Evolutionary conservation across 164 flowering plant genomes (phyloP), one percentile per base, ranked within the genome.

Genomic region (Pachysandra terminalis): DNA sequence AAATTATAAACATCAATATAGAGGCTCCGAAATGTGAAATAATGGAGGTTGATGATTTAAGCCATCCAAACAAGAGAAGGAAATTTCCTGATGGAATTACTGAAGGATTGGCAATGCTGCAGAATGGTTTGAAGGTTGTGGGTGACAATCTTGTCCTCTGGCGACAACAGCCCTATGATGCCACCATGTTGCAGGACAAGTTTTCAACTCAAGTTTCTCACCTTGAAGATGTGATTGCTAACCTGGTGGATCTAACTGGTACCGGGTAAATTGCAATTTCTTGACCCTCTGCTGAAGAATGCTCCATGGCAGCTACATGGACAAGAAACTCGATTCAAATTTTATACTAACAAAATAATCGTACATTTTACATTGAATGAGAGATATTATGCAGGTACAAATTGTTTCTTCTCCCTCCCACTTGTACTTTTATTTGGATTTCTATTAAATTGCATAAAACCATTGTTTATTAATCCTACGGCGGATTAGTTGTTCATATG

Each of bases 61-160:
- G 64, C 26, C 75, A 63, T 49, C 70, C 76, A 21, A 81, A 59
- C 65, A 89, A 82, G 82, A 87, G 81, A 76, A 84, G 94, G 68
- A 95, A 86, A 73, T 81, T 90, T 68, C 96, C 94, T 7, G 90
- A 84, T 69, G 88, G 78, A 28, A 81, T 91, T 48, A 58, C 78
- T 69, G 78, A 79, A 61, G 97, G 98, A 67, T 76, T 95, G 77
- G 81, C 82, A 57, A 63, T 95, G 76, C 74, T 95, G 56, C 90
- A 86, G 74, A 86, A 75, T 66, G 96, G 96, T 51, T 62, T 90
- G 70, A 82, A 85, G 77, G 80, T 80, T 17, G 78, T 94, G 69
- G 73, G 81, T 32, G 82, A 83, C 69, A 85, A 93, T 68, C 80
- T 94, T 74, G 77, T 84, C 23, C 68, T 67, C 61, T 91, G 90